Base-by-base conservation (phyloP, 768 basidiomycete genomes). In the Psilocybe tampanensis region DNA sequence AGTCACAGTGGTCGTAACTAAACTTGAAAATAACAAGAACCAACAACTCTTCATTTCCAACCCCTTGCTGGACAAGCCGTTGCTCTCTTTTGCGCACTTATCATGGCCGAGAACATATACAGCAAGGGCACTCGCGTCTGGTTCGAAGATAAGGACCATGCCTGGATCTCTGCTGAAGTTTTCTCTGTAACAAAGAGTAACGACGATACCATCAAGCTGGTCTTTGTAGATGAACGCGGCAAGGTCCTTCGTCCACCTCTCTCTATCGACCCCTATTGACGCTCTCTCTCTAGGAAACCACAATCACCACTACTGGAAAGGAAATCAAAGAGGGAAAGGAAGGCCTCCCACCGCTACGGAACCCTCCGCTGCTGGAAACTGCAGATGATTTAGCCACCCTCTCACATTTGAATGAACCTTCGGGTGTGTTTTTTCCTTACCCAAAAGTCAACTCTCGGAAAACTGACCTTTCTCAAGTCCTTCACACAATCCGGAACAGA, bases 381-480 rank as follows among this genome's bases (percentile, higher is more conserved):
- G 94, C 95, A 26, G 97, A 99, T 75, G 97, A 99, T 80, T 81
- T 99, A 70, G 95, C 97, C 47, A 97, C 95, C 54, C 86, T 99
- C 66, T 97, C 94, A 47, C 95, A 98, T 80, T 81, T 99, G 63
- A 98, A 98, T 71, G 97, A 99, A 72, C 96, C 97, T 52, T 93
- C 91, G 66, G 96, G 96, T 95, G 64, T 48, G 83, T 67, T 29
- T 19, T 45, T 44, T 61, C 34, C 12, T 24, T 9, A 13, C 42
- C 22, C 21, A 13, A 8, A 41, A 22, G 22, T 9, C 13, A 24
- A 41, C 32, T 41, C 32, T 11, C 15, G 49, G 44, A 52, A 54
- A 18, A n/a, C 33, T 32, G 26, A 42, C 34, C 24, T 56, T 50
- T 21, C 29, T 41, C 32, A 64, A 96, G 96, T 99, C 26, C 81